A percentile compares a stretch with the other conserved stretches of the same genome.
Conservation (phyloP, 1,139 yeast species). For the Geotrichum aggregatum region DNA sequence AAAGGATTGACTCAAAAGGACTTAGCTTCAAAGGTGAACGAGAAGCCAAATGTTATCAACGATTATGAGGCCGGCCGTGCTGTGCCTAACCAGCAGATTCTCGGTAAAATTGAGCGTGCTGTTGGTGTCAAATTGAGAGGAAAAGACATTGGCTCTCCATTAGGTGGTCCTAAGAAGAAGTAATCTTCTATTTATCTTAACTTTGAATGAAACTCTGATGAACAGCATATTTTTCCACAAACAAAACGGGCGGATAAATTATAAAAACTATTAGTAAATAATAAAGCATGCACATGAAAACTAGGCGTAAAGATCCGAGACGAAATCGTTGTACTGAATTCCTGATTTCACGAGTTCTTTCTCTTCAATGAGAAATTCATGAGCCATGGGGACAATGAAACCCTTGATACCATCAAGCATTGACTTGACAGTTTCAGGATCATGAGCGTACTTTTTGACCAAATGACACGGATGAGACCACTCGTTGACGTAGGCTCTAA, state of each 20-base stretch:
- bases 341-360: conserved; percentile 22
- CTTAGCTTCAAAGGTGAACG: conserved; percentile 89
- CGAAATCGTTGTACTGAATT: conserved; percentile 23
- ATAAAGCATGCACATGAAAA: neutral
- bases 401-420: conserved; percentile 20
- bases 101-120: conserved; percentile 89
- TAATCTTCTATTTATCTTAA: neutral
- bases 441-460: conserved; percentile 16
- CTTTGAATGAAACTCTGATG: neutral
- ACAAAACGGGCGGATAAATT: neutral
- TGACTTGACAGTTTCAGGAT: conserved; percentile 15
- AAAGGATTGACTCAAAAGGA: conserved; percentile 92
- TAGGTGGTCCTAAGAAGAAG: conserved; percentile 63
- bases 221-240: neutral
- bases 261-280: neutral
- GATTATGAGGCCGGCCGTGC: conserved; percentile 98
- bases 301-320: conserved; percentile 21
- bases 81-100: conserved; percentile 89
- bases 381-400: conserved; percentile 23
- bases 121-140: conserved; percentile 95
- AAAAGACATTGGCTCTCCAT: conserved; percentile 88
- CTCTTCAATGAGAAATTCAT: conserved; percentile 22
- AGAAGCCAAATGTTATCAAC: conserved; percentile 90
- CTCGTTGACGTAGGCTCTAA: conserved; percentile 15
- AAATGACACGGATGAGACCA: conserved; percentile 19